Base-by-base conservation (phyloP, 2,329 filamentous ascomycete genomes). In the Tolypocladium capitatum region DNA sequence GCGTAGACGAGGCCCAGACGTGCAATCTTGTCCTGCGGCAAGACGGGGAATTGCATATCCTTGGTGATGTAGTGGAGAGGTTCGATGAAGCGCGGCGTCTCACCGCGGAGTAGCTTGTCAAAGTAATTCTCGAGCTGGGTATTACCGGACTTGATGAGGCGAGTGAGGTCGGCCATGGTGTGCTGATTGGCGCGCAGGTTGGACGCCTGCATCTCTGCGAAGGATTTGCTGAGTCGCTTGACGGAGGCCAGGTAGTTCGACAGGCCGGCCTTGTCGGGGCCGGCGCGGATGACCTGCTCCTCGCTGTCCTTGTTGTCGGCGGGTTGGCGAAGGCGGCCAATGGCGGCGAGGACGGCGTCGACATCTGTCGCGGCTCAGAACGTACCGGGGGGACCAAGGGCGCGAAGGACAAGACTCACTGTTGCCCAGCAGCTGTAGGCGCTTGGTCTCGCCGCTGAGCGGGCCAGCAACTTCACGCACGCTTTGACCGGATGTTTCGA, bases 11-110 rank as follows among this genome's bases (percentile, higher is more conserved):
- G 74, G 32, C 84, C 80, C 16, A 97, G 67, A 30, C 82, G 77
- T n/a, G 81, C 80, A 27, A 85, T 76, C 51, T 83, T 86, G 47
- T 92, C 86, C 53, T 84, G 79, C 1, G 84, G 75, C 28, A 97
- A 75, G 10, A 83, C 73, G 9, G 92, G 92, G 58, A 97, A 98
- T 1, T 85, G 80, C 62, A 74, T 77, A 70, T 88, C 80, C 66
- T 97, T 97, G 18, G 89, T 96, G 58, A 96, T 83, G 60, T 84
- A 96, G 64, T 95, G 86, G 41, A 98, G 70, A 8, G 92, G 90
- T 61, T 98, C 92, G 45, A 97, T 77, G 3, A 85, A 79, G 45
- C 79, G 78, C 14, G 86, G 83, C 35, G 90, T 87, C 56, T 94
- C 86, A 52, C 76, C 78, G 41, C 75, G 72, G 34, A 98, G 69